Evolutionary conservation across 2,329 filamentous ascomycete species (phyloP).

Genomic region (Colletotrichum sansevieriae): DNA sequence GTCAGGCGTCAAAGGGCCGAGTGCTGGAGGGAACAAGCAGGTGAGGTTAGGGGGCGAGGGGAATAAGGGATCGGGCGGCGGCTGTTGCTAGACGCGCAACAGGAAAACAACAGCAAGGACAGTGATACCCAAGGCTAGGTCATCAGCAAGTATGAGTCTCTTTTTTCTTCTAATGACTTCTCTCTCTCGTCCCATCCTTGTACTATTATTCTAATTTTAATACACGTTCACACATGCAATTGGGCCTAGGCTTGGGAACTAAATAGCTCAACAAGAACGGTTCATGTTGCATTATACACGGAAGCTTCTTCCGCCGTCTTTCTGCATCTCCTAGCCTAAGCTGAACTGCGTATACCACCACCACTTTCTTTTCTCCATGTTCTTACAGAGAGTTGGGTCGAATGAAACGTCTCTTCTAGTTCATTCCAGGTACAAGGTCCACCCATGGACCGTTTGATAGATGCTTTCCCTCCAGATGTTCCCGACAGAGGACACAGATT

Average conservation of each 20-base stretch:
- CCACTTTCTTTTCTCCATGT: slow-evolving; percentile 24
- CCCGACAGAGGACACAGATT: neutral
- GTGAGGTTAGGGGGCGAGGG: slow-evolving; percentile 60
- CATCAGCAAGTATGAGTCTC: slow-evolving; percentile 35
- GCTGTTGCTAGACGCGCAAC: slow-evolving; percentile 60
- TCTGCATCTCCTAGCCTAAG: neutral
- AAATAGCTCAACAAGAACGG: slow-evolving; percentile 12
- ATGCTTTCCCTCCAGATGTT: neutral
- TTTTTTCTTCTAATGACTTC: slow-evolving; percentile 5
- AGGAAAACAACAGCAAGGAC: slow-evolving; percentile 18
- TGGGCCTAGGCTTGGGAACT: slow-evolving; percentile 1
- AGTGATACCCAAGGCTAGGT: slow-evolving; percentile 39
- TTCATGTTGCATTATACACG: slow-evolving; percentile 40
- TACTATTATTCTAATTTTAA: slow-evolving; percentile 40
- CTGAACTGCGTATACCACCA: slow-evolving; percentile 7
- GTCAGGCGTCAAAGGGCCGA: slow-evolving; percentile 86
- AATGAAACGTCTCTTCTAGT: neutral
- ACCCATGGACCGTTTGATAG: neutral
- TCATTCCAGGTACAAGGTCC: slow-evolving; percentile 9
- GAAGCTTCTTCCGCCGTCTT: slow-evolving; percentile 26
- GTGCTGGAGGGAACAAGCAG: slow-evolving; percentile 61
- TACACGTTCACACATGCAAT: slow-evolving; percentile 13
- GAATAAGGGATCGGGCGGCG: slow-evolving; percentile 55
- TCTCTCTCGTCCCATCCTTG: slow-evolving; percentile 21
- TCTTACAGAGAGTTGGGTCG: slow-evolving; percentile 29